Evolutionary conservation across 2,329 filamentous ascomycete genomes (phyloP).

Genomic region (Botrytis deweyae): DNA sequence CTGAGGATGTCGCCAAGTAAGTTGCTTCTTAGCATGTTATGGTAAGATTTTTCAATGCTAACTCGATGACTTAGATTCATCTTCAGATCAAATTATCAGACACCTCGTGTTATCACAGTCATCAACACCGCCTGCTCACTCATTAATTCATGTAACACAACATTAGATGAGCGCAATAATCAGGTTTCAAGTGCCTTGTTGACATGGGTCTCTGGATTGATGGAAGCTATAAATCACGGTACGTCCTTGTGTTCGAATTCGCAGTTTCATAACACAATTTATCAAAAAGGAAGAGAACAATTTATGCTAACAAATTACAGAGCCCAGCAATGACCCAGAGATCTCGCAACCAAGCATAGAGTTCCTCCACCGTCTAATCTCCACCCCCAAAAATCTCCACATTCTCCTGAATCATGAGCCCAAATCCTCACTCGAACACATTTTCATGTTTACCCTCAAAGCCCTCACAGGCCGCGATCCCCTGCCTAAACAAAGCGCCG

Average conservation of each 20-base stretch:
- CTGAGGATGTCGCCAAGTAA: conserved; percentile 58
- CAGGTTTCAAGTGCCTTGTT: conserved; percentile 54
- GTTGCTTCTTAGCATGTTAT: neutral
- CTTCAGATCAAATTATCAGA: conserved; percentile 56
- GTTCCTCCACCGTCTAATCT: conserved; percentile 63
- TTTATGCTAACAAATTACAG: conserved; percentile 35
- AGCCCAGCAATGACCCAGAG: conserved; percentile 65
- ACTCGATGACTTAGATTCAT: conserved; percentile 49
- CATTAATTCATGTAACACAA: conserved; percentile 56
- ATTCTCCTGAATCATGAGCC: conserved; percentile 60
- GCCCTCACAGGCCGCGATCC: conserved; percentile 71
- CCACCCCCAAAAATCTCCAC: conserved; percentile 52
- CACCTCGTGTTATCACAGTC: conserved; percentile 65
- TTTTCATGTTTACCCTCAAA: conserved; percentile 70
- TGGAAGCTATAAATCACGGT: conserved; percentile 60
- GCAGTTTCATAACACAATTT: neutral
- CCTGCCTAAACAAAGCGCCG: conserved; percentile 70
- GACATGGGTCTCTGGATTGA: conserved; percentile 60
- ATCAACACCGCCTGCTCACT: conserved; percentile 72
- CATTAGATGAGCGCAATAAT: conserved; percentile 47
- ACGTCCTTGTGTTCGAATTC: conserved; percentile 31
- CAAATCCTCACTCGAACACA: conserved; percentile 57
- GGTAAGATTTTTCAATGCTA: neutral
- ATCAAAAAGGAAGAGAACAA: neutral
- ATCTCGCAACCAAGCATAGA: conserved; percentile 73